Evolutionary conservation across 1,139 yeast genomes (phyloP).

Genomic region (Hansenula anomala): DNA sequence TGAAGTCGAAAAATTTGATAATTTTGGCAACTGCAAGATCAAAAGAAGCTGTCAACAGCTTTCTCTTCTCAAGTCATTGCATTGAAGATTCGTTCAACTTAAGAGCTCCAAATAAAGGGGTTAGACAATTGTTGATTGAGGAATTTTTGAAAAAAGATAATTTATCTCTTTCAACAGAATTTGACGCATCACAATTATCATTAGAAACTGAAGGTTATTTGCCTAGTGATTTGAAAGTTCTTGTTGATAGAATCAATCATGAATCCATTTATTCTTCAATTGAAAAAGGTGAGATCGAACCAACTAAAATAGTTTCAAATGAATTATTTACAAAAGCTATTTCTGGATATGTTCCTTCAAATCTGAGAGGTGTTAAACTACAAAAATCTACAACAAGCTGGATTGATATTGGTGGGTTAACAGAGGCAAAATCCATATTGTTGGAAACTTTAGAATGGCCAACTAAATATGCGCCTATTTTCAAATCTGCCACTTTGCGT

Average conservation of each 20-base stretch:
- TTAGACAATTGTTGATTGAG: slow-evolving; percentile 48
- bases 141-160: slow-evolving; percentile 34
- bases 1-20: slow-evolving; percentile 29
- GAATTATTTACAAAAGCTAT: slow-evolving; percentile 53
- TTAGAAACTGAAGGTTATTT: slow-evolving; percentile 85
- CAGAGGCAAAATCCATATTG: slow-evolving; percentile 67
- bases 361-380: slow-evolving; percentile 80
- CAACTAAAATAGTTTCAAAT: slow-evolving; percentile 13
- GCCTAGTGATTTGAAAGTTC: slow-evolving; percentile 71
- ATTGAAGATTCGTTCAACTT: slow-evolving; percentile 61
- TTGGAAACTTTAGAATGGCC: slow-evolving; percentile 97
- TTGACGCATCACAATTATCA: slow-evolving; percentile 68
- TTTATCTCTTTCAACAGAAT: slow-evolving; percentile 28
- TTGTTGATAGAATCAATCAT: slow-evolving; percentile 73
- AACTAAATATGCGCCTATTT: slow-evolving; percentile 90
- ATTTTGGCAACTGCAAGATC: slow-evolving; percentile 45
- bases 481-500: slow-evolving; percentile 80
- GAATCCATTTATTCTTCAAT: slow-evolving; percentile 42
- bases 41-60: slow-evolving; percentile 59
- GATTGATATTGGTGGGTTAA: slow-evolving; percentile 87
- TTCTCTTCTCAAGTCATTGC: slow-evolving; percentile 63
- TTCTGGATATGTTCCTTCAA: slow-evolving; percentile 70
- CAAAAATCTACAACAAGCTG: slow-evolving; percentile 75
- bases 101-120: slow-evolving; percentile 65
- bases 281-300: slow-evolving; percentile 14